phyloP scores from a whole-genome alignment of 2,329 filamentous ascomycete genomes.

The Magnaporthales sp. region DNA sequence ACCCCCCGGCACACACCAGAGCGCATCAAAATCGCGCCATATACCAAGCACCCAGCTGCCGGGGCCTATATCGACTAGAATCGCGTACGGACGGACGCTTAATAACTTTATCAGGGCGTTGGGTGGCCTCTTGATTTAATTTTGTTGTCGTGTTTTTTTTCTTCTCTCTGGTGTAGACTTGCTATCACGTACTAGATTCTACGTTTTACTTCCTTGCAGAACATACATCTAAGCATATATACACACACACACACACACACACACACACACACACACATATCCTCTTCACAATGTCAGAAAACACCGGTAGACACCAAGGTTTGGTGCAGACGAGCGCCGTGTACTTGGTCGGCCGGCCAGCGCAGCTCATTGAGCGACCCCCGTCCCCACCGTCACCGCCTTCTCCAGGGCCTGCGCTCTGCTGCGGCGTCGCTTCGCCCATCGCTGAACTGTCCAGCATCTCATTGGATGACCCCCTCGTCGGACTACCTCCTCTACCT shows the following conservation, averaged over 20 bases:
- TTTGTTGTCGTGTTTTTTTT: background rate
- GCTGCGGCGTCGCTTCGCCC: constrained; percentile 20
- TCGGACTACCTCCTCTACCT: background rate
- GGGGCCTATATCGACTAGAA: background rate
- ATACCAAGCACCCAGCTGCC: background rate
- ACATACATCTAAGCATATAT: background rate
- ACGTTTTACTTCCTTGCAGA: background rate
- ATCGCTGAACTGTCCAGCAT: constrained; percentile 21
- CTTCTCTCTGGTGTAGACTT: background rate
- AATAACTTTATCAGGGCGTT: background rate
- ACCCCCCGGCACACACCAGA: background rate
- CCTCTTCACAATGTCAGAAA: background rate
- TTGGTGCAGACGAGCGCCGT: constrained; percentile 43
- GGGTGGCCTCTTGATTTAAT: background rate
- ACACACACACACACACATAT: background rate
- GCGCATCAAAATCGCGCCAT: background rate
- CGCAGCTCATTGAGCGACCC: constrained; percentile 31
- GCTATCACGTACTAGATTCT: background rate
- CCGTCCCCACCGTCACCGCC: constrained; percentile 40
- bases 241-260: background rate
- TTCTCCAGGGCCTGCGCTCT: constrained; percentile 19
- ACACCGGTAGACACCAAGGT: background rate
- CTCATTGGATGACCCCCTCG: constrained; percentile 20
- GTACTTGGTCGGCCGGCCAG: constrained; percentile 31
- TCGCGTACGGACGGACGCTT: background rate